Base-by-base conservation (phyloP, 2,329 filamentous ascomycete genomes). In the Colletotrichum caudatum region DNA sequence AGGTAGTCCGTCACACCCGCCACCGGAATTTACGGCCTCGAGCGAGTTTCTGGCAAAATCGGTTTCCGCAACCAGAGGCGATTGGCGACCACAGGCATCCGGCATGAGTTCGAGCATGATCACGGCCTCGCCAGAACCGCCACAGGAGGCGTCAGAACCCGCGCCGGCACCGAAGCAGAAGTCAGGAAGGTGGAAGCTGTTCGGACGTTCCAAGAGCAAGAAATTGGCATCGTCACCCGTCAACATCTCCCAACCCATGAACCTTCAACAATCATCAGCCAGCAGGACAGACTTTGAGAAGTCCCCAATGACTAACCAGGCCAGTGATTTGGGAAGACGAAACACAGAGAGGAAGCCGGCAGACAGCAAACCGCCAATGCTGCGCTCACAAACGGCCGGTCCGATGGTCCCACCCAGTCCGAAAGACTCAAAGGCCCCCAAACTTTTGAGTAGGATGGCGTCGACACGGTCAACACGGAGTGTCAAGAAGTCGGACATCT, bases 1-100 rank as follows among this genome's bases (percentile, higher is more conserved):
- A 67, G 92, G 92, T 41, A 94, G 92, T 76, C 92, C 92, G 33
- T 82, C 85, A n/a, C 82, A 83, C 50, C 79, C 81, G 20, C 81
- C 82, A 46, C 72, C 75, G 26, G 78, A 78, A 51, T 75, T 75
- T 6, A 68, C 67, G 50, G 62, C 48, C 37, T 64, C 60, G 7
- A 46, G 41, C 41, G 41, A 46, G 44, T 48, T 48, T 4, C n/a
- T 48, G 46, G n/a, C 59, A 18, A 59, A 59, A 37, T 53, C 69
- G 20, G n/a, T 57, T 1, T 60, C 53, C 20, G 35, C 66, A 23
- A 48, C 59, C 39, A 71, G 71, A 46, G 73, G 66, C 48, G 68
- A 73, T 44, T 80, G 78, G 75, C 79, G 76, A 44, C 78, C 76
- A 26, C 77, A 77, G 61, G 77, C 77, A 61, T 76, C 68, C 5